Evolutionary conservation across 768 basidiomycete genomes (phyloP).

Genomic region (Botryobasidium botryosum): DNA sequence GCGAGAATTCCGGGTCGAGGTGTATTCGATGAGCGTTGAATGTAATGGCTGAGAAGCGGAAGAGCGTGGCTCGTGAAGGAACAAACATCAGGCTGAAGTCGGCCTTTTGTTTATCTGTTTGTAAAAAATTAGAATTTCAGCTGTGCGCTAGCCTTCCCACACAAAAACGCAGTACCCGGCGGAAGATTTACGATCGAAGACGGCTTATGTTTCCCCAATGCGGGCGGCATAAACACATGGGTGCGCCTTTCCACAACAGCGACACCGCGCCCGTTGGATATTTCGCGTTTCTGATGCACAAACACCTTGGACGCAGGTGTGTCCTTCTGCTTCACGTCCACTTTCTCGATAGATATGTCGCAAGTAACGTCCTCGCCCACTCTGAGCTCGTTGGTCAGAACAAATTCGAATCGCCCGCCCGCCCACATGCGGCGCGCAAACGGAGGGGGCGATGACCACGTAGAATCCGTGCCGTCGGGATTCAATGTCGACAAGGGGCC

Average conservation of each 20-base stretch:
- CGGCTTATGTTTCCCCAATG: slow-evolving; percentile 12
- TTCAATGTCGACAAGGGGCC: slow-evolving; percentile 39
- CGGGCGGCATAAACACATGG: slow-evolving; percentile 43
- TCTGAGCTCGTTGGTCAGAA: slow-evolving; percentile 23
- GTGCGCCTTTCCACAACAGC: slow-evolving; percentile 40
- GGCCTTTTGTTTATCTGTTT: too few relatives aligned
- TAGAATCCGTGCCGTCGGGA: slow-evolving; percentile 54
- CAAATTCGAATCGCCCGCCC: slow-evolving; percentile 41
- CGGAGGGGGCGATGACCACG: slow-evolving; percentile 54
- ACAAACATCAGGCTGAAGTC: slow-evolving; percentile 50
- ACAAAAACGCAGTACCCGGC: too few relatives aligned
- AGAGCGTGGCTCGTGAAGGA: slow-evolving; percentile 54
- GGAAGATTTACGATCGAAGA: not conserved
- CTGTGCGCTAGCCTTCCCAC: too few relatives aligned
- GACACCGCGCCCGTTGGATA: slow-evolving; percentile 16
- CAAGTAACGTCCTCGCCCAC: slow-evolving; percentile 38
- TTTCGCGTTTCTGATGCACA: slow-evolving; percentile 45
- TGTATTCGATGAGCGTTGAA: slow-evolving; percentile 80
- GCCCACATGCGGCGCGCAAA: slow-evolving; percentile 76
- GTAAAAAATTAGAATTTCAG: too few relatives aligned
- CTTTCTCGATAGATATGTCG: slow-evolving; percentile 29
- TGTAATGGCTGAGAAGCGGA: slow-evolving; percentile 73
- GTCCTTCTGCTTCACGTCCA: slow-evolving; percentile 45
- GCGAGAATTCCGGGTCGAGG: slow-evolving; percentile 58
- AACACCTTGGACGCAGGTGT: slow-evolving; percentile 55